Conservation (phyloP, 2,329 filamentous ascomycete species). For the Aureobasidium musti region DNA sequence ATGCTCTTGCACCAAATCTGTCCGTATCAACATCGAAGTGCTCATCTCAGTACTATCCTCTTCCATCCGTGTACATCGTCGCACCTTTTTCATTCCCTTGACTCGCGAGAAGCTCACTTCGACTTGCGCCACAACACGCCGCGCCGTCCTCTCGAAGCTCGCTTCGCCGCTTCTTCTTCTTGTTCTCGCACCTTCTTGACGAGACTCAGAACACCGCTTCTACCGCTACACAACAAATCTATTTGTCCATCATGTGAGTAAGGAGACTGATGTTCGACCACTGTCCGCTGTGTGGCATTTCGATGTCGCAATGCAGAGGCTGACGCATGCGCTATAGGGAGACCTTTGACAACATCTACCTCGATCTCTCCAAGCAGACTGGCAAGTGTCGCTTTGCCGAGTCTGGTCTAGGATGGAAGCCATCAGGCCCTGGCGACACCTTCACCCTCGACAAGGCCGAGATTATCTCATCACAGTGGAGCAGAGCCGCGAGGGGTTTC, state of each 20-base stretch:
- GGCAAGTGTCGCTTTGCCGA: conserved; percentile 96
- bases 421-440: conserved; percentile 79
- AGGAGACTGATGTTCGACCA: background rate
- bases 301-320: background rate
- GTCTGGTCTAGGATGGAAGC: conserved; percentile 94
- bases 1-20: conserved; percentile 7
- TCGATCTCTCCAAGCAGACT: conserved; percentile 88
- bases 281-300: background rate
- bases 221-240: background rate
- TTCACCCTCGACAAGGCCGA: conserved; percentile 90
- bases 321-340: conserved; percentile 57
- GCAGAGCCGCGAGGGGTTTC: conserved; percentile 84
- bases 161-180: background rate
- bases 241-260: conserved; percentile 3
- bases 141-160: background rate
- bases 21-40: background rate
- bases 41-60: background rate
- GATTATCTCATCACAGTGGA: conserved; percentile 90
- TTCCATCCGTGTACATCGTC: background rate
- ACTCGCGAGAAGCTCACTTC: background rate
- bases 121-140: background rate
- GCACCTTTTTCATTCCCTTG: background rate
- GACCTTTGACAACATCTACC: conserved; percentile 95
- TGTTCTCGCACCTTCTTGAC: background rate
- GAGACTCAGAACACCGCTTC: background rate